Base-by-base conservation (phyloP, 2,329 filamentous ascomycete species). In the Colletotrichum sp. region DNA sequence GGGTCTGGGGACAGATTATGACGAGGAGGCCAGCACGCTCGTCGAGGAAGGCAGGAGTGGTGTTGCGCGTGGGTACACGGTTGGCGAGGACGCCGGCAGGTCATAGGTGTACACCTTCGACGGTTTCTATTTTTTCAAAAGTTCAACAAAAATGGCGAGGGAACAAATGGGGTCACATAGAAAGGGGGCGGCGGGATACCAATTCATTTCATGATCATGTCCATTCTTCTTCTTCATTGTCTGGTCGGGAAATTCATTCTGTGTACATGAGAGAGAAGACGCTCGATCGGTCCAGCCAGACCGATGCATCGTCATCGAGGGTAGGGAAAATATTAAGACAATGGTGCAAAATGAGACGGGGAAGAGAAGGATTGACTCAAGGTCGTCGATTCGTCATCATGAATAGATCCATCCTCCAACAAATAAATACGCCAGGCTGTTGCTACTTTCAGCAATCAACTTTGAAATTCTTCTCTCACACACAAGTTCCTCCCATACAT, bases 1-100 rank as follows among this genome's bases (percentile, higher is more conserved):
- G 81, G 97, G 97, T 0, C 85, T 99, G 28, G 97, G 97, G 0
- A 98, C 92, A 77, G 97, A 99, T 83, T 98, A 96, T 80, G 88
- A 90, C 84, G 86, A 86, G 16, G 89, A 91, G 69, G 86, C 87
- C n/a, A 87, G 94, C 72, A 93, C 94, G 2, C 83, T 91, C 22
- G 90, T 99, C 73, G 95, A 98, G 82, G 93, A 98, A 84, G 93
- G 97, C 2, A 91, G 95, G 78, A 94, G 93, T 78, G 97, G 97
- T 18, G 92, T 99, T 72, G 97, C 97, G 39, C 92, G 95, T 80
- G 97, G 96, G 0, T 99, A 99, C 86, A 92, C 89, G 0, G 94
- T 97, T 68, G 95, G 94, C 9, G 91, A 92, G 24, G 88, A 87
- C 65, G 79, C 80, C 16, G 16, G 62, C 32, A 64, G 36, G 34